Percentiles rank a stretch among this genome's conserved stretches.
These are phyloP conservation scores for Onygenales sp. DNA, from an alignment of 2,329 filamentous ascomycete species.

Conservation along the genomic window DNA sequence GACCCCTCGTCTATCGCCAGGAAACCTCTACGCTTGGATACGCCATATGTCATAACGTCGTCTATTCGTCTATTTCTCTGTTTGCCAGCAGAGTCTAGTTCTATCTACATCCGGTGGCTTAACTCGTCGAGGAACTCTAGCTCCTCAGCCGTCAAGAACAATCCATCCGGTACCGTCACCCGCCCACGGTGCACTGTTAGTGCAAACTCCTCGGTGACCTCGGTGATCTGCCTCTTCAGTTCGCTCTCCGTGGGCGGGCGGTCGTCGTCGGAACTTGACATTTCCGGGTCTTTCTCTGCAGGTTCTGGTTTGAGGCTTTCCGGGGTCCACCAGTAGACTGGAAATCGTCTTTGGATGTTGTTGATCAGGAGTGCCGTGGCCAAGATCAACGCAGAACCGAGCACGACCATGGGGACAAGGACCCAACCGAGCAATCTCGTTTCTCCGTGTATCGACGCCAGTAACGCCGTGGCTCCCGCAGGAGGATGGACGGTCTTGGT, in stretches of 20 bases:
- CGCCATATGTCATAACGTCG: conserved; percentile 2
- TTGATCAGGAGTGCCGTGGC: conserved; percentile 55
- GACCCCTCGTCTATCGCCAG: background rate
- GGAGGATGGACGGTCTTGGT: conserved; percentile 67
- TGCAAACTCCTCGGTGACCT: conserved; percentile 12
- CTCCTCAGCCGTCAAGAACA: conserved; percentile 25
- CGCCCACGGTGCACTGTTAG: conserved; percentile 22
- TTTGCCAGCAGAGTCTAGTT: background rate
- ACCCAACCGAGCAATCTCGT: conserved; percentile 57
- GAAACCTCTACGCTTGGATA: background rate
- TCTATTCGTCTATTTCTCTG: conserved; percentile 1
- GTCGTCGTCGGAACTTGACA: conserved; percentile 12
- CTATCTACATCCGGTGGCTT: conserved; percentile 22
- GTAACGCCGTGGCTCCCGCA: conserved; percentile 62
- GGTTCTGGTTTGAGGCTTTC: conserved; percentile 17
- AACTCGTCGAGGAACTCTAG: conserved; percentile 22
- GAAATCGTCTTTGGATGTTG: conserved; percentile 59
- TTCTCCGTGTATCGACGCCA: conserved; percentile 53
- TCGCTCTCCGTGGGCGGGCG: conserved; percentile 7
- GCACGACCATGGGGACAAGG: conserved; percentile 52
- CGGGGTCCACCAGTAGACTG: conserved; percentile 56
- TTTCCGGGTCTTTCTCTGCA: conserved; percentile 11
- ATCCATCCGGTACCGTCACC: conserved; percentile 23
- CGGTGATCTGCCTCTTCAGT: background rate
- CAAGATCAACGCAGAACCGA: conserved; percentile 55